Evolutionary conservation across 2,329 filamentous ascomycete genomes (phyloP), one percentile per base, ranked within the genome.

Genomic region (Colletotrichum kahawae): DNA sequence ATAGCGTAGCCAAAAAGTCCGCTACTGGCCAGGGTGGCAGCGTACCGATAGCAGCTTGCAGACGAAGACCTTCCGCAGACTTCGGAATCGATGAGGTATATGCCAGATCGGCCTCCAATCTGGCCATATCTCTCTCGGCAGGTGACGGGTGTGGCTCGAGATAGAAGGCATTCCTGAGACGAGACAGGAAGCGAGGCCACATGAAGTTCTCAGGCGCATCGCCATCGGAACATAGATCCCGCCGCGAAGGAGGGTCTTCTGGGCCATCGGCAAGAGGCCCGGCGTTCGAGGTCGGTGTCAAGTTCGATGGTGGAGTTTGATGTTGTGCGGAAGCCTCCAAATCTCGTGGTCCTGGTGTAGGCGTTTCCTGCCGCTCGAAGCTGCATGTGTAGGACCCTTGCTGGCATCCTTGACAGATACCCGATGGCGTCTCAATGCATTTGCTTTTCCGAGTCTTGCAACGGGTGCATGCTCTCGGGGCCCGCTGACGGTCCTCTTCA

Each of bases 371-470:
- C 13, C 27, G 33, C 67, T 79, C 75, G 21, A 77, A 78, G 9
- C 70, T 74, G 67, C 78, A 80, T 16, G 68, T 29, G 33, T 79
- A 54, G 3, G 79, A 79, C 36, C 75, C 78, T 57, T 76, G 69
- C 16, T 77, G 77, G 60, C 82, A 83, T 73, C 82, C 77, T 33
- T 82, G 78, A 56, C 81, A 84, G 34, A 75, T 76, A 1, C 80
- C 81, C 9, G 77, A 72, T 3, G 72, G 56, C 0, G 71, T 77
- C 72, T 82, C 81, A 24, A 84, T 80, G 56, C 83, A 83, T 71
- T 81, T 82, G 68, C 80, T 83, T 71, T 84, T 84, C 14, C 82
- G 76, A 6, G 80, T 76, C 70, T 84, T 84, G 68, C 82, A 84
- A n/a, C 78, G 80, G 67, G 80, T 77, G 68, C 82, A 84, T 78